Conservation (phyloP, 768 basidiomycete genomes). For the Auricularia cornea region DNA sequence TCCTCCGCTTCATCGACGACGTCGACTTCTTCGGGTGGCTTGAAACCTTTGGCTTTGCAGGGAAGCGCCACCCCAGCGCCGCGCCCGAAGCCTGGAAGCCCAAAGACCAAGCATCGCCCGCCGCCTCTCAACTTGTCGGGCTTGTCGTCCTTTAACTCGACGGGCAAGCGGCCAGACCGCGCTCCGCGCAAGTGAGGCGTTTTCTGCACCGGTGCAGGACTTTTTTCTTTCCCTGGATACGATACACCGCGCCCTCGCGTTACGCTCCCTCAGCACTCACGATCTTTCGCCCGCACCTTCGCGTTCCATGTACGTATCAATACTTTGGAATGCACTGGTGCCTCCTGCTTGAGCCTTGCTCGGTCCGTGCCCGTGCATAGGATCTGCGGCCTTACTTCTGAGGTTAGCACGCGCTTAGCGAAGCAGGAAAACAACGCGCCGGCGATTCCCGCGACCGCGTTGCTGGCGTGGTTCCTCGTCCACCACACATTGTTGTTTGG, state of each 20-base stretch:
- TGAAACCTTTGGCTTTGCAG: neutral
- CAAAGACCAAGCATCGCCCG: neutral
- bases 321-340: neutral
- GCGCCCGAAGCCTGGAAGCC: neutral
- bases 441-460: too few relatives aligned
- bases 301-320: neutral
- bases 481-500: too few relatives aligned
- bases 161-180: slow-evolving; percentile 1
- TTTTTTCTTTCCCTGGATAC: neutral
- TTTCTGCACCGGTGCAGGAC: slow-evolving; percentile 1
- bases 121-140: neutral
- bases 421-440: too few relatives aligned
- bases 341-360: neutral
- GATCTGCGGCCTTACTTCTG: neutral
- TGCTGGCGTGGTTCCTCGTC: too few relatives aligned
- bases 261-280: neutral
- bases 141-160: neutral
- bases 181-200: neutral
- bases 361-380: neutral
- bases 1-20: slow-evolving; percentile 1
- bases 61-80: neutral
- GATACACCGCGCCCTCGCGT: neutral
- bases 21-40: neutral
- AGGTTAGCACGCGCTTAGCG: too few relatives aligned
- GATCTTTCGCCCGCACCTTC: neutral